Evolutionary conservation across 2,329 filamentous ascomycete species (phyloP).

Genomic region (Exophiala bonariae): DNA sequence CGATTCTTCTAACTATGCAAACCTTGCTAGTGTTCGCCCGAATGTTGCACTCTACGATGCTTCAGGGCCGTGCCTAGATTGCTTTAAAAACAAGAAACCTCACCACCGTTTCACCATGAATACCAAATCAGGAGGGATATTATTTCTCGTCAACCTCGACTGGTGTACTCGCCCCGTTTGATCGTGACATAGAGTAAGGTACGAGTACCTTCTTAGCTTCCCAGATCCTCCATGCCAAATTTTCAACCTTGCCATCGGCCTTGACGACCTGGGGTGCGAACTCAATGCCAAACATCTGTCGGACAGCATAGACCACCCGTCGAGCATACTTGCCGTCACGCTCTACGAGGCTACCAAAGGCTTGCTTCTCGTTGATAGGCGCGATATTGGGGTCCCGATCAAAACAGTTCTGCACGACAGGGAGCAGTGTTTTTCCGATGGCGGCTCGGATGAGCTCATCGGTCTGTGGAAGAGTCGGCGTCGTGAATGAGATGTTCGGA

Average conservation of each 20-base stretch:
- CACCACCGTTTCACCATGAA: no score
- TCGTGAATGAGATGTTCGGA: slow-evolving; percentile 17
- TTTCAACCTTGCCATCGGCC: slow-evolving; percentile 85
- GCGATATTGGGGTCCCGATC: slow-evolving; percentile 90
- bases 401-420: slow-evolving; percentile 86
- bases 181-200: slow-evolving; percentile 70
- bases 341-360: slow-evolving; percentile 82
- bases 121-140: no score
- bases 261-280: slow-evolving; percentile 90
- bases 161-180: slow-evolving; percentile 63
- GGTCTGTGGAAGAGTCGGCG: slow-evolving; percentile 39
- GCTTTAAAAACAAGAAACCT: no score
- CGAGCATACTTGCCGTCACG: slow-evolving; percentile 85
- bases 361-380: slow-evolving; percentile 73
- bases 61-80: no score
- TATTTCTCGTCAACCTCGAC: slow-evolving; percentile 9
- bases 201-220: slow-evolving; percentile 92
- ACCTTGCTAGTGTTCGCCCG: no score
- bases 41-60: no score
- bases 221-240: slow-evolving; percentile 90
- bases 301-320: slow-evolving; percentile 88
- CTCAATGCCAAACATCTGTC: slow-evolving; percentile 95
- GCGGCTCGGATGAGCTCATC: slow-evolving; percentile 65
- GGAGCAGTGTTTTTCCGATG: slow-evolving; percentile 75
- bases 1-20: no score